Percentiles rank a stretch among this genome's conserved stretches.
Conservation (phyloP, 208 protist genomes). For the Trypanosoma brucei region DNA sequence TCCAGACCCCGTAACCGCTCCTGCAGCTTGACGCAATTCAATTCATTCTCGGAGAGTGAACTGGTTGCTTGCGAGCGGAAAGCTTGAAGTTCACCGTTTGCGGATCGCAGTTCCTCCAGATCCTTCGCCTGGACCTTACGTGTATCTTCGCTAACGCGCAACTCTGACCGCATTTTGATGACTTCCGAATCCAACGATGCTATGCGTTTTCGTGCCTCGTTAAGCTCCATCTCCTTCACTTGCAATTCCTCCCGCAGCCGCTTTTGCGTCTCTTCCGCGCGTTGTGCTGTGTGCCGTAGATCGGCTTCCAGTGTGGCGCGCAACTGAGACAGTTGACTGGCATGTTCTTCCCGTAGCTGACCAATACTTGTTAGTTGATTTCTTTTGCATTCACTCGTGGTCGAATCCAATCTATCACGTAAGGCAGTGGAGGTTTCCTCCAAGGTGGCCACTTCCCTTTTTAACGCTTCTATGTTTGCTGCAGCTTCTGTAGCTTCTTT, state of each 20-base stretch:
- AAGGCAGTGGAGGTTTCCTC: constrained; percentile 11
- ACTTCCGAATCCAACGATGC: constrained; percentile 27
- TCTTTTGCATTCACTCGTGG: constrained; percentile 24
- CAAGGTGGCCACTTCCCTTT: constrained; percentile 20
- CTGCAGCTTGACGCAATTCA: constrained; percentile 71
- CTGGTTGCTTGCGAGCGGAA: constrained; percentile 59
- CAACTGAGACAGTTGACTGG: constrained; percentile 19
- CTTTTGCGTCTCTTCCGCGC: constrained; percentile 29
- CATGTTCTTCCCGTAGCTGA: constrained; percentile 26
- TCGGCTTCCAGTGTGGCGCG: constrained; percentile 18
- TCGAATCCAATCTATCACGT: constrained; percentile 19
- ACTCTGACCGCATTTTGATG: constrained; percentile 32
- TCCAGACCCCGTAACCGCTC: constrained; percentile 57
- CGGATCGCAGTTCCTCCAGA: constrained; percentile 45
- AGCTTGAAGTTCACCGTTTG: constrained; percentile 45
- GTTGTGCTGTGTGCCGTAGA: constrained; percentile 10
- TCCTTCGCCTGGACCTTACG: constrained; percentile 32
- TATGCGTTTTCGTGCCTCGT: constrained; percentile 18
- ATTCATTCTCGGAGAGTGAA: constrained; percentile 67
- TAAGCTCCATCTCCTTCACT: constrained; percentile 25
- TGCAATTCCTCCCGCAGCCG: constrained; percentile 22
- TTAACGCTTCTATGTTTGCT: constrained; percentile 28
- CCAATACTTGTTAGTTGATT: constrained; percentile 12
- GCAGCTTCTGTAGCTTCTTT: constrained; percentile 18
- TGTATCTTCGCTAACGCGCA: constrained; percentile 42